Evolutionary conservation across 2,329 filamentous ascomycete genomes (phyloP).

Genomic region (Venturia carpophila): DNA sequence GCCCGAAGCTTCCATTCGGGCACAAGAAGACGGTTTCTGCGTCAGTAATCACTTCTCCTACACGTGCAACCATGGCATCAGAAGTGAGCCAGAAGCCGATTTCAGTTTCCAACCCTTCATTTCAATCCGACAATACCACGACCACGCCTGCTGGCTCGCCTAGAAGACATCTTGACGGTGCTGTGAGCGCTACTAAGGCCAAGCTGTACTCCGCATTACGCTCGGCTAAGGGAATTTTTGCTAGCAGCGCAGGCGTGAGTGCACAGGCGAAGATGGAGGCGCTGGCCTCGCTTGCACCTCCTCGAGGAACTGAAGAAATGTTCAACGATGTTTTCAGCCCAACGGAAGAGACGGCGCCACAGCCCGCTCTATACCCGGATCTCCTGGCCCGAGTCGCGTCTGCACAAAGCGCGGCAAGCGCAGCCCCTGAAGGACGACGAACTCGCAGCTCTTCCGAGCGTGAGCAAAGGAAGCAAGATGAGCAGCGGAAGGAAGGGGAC

Average conservation of each 20-base stretch:
- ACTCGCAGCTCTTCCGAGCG: slow-evolving; percentile 54
- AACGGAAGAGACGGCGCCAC: slow-evolving; percentile 27
- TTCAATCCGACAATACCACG: slow-evolving; percentile 35
- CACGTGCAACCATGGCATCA: slow-evolving; percentile 30
- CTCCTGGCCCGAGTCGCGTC: slow-evolving; percentile 22
- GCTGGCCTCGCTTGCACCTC: slow-evolving; percentile 28
- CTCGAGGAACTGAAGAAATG: slow-evolving; percentile 26
- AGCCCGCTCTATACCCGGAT: slow-evolving; percentile 28
- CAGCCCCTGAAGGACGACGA: slow-evolving; percentile 34
- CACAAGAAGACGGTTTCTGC: slow-evolving; percentile 60
- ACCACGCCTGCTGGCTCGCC: slow-evolving; percentile 54
- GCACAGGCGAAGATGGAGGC: slow-evolving; percentile 52
- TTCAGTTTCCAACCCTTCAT: slow-evolving; percentile 36
- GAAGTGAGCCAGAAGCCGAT: slow-evolving; percentile 49
- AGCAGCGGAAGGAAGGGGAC: slow-evolving; percentile 53
- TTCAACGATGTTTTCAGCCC: slow-evolving; percentile 31
- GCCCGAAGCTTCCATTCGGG: slow-evolving; percentile 32
- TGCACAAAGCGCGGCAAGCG: slow-evolving; percentile 24
- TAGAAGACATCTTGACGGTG: slow-evolving; percentile 57
- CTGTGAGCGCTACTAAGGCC: slow-evolving; percentile 84
- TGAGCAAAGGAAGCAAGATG: slow-evolving; percentile 54
- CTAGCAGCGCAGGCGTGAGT: slow-evolving; percentile 57
- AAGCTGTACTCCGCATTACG: slow-evolving; percentile 87
- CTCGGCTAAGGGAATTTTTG: slow-evolving; percentile 77
- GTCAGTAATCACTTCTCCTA: slow-evolving; percentile 47